Evolutionary conservation across 1,139 yeast species (phyloP), one percentile per base, ranked within the genome.

Genomic region (Groenewaldozyma sp.): DNA sequence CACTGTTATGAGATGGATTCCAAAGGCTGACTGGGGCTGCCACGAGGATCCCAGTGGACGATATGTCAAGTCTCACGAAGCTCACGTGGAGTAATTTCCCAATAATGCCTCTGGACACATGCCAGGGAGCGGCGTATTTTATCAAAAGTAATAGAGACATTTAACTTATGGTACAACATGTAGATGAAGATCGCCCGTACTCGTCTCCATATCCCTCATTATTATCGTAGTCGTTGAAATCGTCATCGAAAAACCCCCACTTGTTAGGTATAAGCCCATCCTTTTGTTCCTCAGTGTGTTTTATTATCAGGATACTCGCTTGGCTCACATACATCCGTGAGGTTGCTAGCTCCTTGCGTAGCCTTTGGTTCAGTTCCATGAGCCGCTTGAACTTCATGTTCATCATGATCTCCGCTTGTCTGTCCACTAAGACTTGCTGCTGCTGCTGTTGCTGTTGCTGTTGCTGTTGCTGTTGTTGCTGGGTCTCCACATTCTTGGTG

Each of bases 21-120:
- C 99, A 62, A 91, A 93, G 75, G 97, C 97, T 49, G 98, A 91
- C 66, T 91, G 99, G 99, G 98, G 98, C 49, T 91, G 98, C 69
- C 88, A 88, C 59, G 94, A 81, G 54, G 99, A 91, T 66, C 98
- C 99, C 40, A 82, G 95, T 43, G 99, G 99, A 50, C 84, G 99
- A 71, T 88, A 73, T 60, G 96, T 94, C 52, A 76, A 82, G 67
- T 78, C 82, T 53, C 98, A 91, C 64, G 52, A 50, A 19, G 52
- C 60, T 28, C 48, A 49, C 31, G 51, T 51, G n/a, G 41, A 31
- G 16, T 16, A 43, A 50, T 46, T 14, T n/a, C n/a, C n/a, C n/a
- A n/a, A n/a, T n/a, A n/a, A n/a, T n/a, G n/a, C n/a, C n/a, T n/a
- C n/a, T n/a, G n/a, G n/a, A n/a, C n/a, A n/a, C n/a, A n/a, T n/a